Percentiles rank a stretch among this genome's conserved stretches.
These are phyloP conservation scores for Gossypium rotundifolium DNA, from an alignment of 345 rosid genomes.

Conservation along the genomic window DNA sequence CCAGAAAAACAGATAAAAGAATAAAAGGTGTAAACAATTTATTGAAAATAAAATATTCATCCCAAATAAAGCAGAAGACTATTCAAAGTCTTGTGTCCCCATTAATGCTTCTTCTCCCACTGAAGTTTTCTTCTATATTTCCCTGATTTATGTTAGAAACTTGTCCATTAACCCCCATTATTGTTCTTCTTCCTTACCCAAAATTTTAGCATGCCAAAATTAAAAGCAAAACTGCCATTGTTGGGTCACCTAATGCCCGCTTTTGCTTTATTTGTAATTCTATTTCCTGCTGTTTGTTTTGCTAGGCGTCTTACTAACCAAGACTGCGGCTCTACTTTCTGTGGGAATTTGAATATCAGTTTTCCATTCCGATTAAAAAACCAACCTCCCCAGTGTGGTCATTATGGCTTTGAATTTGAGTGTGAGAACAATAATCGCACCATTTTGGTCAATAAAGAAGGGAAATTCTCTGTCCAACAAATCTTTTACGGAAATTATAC, in stretches of 20 bases:
- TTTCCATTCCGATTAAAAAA: background rate
- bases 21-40: no score
- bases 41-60: no score
- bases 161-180: background rate
- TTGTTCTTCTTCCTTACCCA: background rate
- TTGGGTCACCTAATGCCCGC: background rate
- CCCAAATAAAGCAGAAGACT: no score
- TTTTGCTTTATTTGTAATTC: background rate
- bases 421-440: background rate
- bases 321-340: background rate
- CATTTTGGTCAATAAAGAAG: fast-evolving
- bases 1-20: no score
- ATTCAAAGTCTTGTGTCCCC: background rate
- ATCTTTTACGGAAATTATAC: background rate
- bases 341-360: background rate
- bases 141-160: background rate
- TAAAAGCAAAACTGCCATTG: background rate
- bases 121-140: background rate
- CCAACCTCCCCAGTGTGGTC: background rate
- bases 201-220: background rate
- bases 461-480: background rate
- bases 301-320: background rate
- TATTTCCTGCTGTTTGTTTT: background rate
- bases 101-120: background rate
- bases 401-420: background rate